phyloP scores from a whole-genome alignment of 2,329 filamentous ascomycete genomes.

The Aureobasidium uvarum region DNA sequence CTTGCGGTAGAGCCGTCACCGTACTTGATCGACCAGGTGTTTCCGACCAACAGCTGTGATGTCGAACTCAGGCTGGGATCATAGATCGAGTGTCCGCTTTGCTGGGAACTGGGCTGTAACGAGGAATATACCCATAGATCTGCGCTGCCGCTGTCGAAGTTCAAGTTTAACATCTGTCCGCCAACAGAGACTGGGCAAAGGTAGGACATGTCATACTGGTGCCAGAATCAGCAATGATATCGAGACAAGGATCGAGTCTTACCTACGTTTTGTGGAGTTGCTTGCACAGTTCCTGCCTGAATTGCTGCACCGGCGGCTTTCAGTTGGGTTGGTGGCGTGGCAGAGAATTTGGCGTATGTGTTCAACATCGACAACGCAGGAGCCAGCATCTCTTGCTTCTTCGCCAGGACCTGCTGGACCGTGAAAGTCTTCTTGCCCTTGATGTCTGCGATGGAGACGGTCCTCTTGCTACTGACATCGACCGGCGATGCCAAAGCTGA shows the following conservation, averaged over 20 bases:
- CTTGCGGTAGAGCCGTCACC: constrained; percentile 63
- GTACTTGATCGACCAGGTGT: constrained; percentile 61
- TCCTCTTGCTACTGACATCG: constrained; percentile 30
- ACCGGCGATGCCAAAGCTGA: constrained; percentile 36
- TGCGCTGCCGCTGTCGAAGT: constrained; percentile 68
- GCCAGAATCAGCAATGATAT: not conserved
- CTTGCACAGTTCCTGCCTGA: constrained; percentile 42
- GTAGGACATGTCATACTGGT: constrained; percentile 35
- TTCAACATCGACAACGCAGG: constrained; percentile 35
- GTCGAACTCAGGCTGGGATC: constrained; percentile 48
- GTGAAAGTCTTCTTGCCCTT: constrained; percentile 33
- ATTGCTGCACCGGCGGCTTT: constrained; percentile 38
- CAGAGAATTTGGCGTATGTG: constrained; percentile 33
- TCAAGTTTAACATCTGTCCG: constrained; percentile 60
- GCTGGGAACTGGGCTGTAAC: constrained; percentile 52
- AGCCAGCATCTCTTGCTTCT: constrained; percentile 41
- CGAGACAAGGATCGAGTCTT: no score
- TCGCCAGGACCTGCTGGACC: constrained; percentile 39
- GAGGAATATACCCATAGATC: constrained; percentile 70
- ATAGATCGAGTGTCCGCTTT: constrained; percentile 59
- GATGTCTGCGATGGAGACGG: constrained; percentile 32
- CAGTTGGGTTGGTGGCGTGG: constrained; percentile 34
- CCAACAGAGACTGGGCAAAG: constrained; percentile 61
- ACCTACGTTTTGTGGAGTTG: constrained; percentile 36
- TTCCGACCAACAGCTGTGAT: constrained; percentile 48